Evolutionary conservation across 2,329 filamentous ascomycete genomes (phyloP).

Genomic region (Fusarium buharicum): DNA sequence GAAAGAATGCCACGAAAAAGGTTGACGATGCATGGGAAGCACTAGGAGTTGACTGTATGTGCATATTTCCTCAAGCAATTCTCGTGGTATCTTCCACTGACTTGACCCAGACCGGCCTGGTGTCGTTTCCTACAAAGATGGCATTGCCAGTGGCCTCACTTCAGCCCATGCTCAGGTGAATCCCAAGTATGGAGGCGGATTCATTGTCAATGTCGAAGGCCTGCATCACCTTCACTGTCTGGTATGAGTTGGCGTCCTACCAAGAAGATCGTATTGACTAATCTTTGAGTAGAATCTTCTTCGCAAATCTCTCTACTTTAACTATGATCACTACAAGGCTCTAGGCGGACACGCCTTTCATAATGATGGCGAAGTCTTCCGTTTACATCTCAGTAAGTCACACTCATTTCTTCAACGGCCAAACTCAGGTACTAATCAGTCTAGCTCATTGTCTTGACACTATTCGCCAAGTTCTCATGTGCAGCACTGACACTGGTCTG

Average conservation of each 20-base stretch:
- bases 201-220: constrained; percentile 66
- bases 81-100: constrained; percentile 2
- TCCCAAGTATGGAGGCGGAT: constrained; percentile 67
- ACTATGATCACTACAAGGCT: constrained; percentile 66
- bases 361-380: constrained; percentile 65
- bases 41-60: constrained; percentile 58
- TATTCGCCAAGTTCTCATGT: constrained; percentile 71
- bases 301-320: constrained; percentile 67
- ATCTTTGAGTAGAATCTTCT: constrained; percentile 60
- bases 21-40: constrained; percentile 67
- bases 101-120: constrained; percentile 55
- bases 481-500: constrained; percentile 68
- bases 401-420: accelerated
- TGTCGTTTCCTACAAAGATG: constrained; percentile 61
- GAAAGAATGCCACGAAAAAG: constrained; percentile 59
- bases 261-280: neutral
- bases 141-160: constrained; percentile 61
- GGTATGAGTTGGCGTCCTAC: constrained; percentile 46
- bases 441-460: constrained; percentile 67
- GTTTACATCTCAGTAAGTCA: constrained; percentile 65
- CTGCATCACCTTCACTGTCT: constrained; percentile 69
- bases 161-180: constrained; percentile 65
- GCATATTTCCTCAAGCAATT: accelerated
- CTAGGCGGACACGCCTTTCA: constrained; percentile 63
- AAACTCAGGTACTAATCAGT: neutral